Base-by-base conservation (phyloP, 306 rosid genomes). In the Hippophae gyantsensis region DNA sequence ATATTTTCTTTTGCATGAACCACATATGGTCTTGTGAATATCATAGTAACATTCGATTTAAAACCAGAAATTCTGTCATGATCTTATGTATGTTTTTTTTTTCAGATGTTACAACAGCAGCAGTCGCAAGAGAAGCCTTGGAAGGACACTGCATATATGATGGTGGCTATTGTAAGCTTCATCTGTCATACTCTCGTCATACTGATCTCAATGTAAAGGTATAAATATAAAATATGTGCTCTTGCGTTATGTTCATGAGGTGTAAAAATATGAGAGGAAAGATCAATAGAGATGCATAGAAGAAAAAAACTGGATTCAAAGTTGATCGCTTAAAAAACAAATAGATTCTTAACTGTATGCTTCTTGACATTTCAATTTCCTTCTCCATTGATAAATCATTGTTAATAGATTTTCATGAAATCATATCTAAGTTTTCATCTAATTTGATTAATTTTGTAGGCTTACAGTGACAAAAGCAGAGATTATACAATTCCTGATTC, bases 81-180 rank as follows among this genome's bases (percentile, higher is more conserved):
- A 2, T 32, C 38, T 2, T 32, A 32, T 2, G 5, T 2, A 2
- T 32, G 4, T 32, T 0, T 32, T 32, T 32, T 32, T 32, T 32
- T 32, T 2, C 85, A 86, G 95, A 86, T 73, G 54, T 86, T 54
- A 47, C 58, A 52, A 81, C 85, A 3, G 95, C 97, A 52, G 73
- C 89, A 13, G 67, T 80, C 73, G 97, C 97, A 57, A 83, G 89
- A 66, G 97, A 86, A 82, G 95, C 95, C 67, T 69, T 89, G 48
- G 97, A 89, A 72, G 97, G 97, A 57, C 95, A 89, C 63, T 78
- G 97, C 97, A 86, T 89, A 70, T 89, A 89, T 89, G 97, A 89
- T 89, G 97, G 97, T 89, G 97, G 97, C 97, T 89, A 86, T 78
- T 89, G 97, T 89, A 89, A 89, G 95, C 97, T 89, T 89, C 97